These are phyloP conservation scores for Aspergillus amoenus DNA, from an alignment of 2,329 filamentous ascomycete genomes.

Conservation along the genomic window DNA sequence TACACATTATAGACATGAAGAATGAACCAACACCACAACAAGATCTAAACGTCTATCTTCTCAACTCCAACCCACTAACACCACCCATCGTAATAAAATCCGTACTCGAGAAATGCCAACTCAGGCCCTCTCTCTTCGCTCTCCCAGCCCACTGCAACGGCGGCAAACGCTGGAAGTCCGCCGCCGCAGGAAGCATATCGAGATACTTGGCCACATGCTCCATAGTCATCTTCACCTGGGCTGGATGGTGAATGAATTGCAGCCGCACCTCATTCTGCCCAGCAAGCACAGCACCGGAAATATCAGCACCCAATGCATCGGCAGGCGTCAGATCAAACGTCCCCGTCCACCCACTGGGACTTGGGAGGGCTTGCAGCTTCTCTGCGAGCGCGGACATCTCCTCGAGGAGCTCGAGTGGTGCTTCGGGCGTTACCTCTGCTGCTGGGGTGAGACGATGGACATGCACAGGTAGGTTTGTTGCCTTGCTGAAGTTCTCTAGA, in stretches of 20 bases:
- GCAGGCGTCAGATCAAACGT: not conserved
- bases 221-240: not conserved
- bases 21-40: too few relatives aligned
- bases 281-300: not conserved
- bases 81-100: not conserved
- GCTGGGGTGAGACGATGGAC: constrained; percentile 29
- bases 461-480: constrained; percentile 17
- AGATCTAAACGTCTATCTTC: not conserved
- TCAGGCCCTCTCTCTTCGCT: not conserved
- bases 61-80: not conserved
- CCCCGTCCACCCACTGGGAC: not conserved
- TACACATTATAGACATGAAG: too few relatives aligned
- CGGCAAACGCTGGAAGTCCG: not conserved
- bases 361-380: not conserved
- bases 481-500: constrained; percentile 29
- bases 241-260: not conserved
- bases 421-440: not conserved
- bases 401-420: not conserved
- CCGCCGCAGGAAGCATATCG: not conserved
- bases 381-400: not conserved
- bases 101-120: not conserved
- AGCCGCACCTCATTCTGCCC: not conserved
- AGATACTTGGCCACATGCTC: not conserved
- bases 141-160: not conserved
- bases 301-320: not conserved